Conservation (phyloP, 2,329 filamentous ascomycete species). For the Cladosporium sp. region DNA sequence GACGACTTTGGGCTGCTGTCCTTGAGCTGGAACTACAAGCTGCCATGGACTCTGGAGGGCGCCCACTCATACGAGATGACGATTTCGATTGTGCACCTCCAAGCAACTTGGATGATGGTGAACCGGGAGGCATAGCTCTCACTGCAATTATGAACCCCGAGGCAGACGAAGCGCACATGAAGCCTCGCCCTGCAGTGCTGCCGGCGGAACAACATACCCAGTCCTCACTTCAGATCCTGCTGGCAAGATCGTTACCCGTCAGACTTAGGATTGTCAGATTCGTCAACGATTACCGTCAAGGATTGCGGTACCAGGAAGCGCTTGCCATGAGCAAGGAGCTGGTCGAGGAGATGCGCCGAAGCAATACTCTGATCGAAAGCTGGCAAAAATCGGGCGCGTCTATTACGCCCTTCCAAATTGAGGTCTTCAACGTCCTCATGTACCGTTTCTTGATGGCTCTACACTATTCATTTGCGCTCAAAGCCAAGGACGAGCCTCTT, state of each 20-base stretch:
- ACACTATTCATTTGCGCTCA: slow-evolving; percentile 11
- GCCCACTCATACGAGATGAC: slow-evolving; percentile 12
- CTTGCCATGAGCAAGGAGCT: slow-evolving; percentile 15
- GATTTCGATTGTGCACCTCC: slow-evolving; percentile 13
- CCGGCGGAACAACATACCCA: slow-evolving; percentile 1
- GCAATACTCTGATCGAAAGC: slow-evolving; percentile 7
- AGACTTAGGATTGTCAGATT: slow-evolving; percentile 14
- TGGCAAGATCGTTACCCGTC: slow-evolving; percentile 3
- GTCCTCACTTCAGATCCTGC: slow-evolving; percentile 14
- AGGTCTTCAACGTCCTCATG: slow-evolving; percentile 13
- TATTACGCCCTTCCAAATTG: slow-evolving; percentile 13
- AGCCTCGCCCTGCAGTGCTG: not conserved
- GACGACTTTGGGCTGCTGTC: slow-evolving; percentile 17
- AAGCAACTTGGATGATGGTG: slow-evolving; percentile 5
- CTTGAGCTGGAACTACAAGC: slow-evolving; percentile 17
- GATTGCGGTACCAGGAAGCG: slow-evolving; percentile 4
- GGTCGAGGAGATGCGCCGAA: slow-evolving; percentile 12
- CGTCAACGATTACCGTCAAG: slow-evolving; percentile 12
- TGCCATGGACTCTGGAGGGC: slow-evolving; percentile 8
- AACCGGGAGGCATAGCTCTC: not conserved
- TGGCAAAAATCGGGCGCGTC: slow-evolving; percentile 8
- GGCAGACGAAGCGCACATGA: not conserved
- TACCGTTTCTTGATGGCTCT: slow-evolving; percentile 14
- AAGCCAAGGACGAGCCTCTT: slow-evolving; percentile 15
- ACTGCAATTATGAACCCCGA: not conserved